Evolutionary conservation across 2,329 filamentous ascomycete species (phyloP).

Genomic region (Colletotrichum sp.): DNA sequence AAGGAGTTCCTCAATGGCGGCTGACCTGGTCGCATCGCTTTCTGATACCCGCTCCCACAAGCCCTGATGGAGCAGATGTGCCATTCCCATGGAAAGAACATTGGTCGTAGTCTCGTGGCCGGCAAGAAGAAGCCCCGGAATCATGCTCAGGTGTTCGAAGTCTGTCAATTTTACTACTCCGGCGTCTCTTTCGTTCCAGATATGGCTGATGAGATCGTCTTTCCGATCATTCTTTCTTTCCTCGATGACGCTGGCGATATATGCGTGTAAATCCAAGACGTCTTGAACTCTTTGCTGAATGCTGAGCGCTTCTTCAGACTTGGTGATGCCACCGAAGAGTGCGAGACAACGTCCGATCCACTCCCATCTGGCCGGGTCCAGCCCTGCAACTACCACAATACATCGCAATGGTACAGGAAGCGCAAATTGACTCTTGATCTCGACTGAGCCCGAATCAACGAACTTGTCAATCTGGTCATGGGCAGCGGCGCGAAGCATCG

Average conservation of each 20-base stretch:
- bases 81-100: not conserved
- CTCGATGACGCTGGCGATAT: not conserved
- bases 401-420: not conserved
- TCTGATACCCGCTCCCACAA: not conserved
- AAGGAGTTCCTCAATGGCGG: not conserved
- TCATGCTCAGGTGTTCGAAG: not conserved
- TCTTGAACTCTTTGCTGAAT: not conserved
- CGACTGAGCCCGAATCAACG: not conserved
- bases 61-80: not conserved
- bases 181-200: not conserved
- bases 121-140: not conserved
- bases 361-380: not conserved
- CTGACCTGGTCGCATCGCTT: not conserved
- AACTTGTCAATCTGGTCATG: not conserved
- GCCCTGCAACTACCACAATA: not conserved
- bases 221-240: not conserved
- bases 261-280: not conserved
- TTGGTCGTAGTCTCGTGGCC: not conserved
- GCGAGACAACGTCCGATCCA: not conserved
- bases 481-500: not conserved
- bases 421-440: not conserved
- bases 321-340: not conserved
- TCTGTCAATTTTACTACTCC: not conserved
- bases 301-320: not conserved
- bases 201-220: not conserved